Conservation (phyloP, 2,329 filamentous ascomycete species). For the Diaporthe sp. region DNA sequence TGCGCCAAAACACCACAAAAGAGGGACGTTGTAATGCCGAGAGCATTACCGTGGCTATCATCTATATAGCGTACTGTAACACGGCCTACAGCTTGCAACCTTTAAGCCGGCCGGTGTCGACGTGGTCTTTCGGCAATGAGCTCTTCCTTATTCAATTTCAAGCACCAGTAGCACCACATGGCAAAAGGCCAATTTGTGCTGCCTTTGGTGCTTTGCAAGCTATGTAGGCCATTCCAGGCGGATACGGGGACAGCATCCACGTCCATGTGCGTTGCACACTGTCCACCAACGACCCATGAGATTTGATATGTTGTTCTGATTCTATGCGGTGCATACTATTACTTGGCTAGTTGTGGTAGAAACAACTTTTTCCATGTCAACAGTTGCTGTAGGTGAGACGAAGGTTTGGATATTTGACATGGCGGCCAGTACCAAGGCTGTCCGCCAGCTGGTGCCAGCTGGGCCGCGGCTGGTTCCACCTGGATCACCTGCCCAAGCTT, state of each 20-base stretch:
- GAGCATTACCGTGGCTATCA: too few species aligned
- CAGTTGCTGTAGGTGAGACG: neutral
- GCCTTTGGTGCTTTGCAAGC: neutral
- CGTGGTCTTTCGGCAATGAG: neutral
- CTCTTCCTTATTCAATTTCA: neutral
- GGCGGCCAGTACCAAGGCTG: neutral
- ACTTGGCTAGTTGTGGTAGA: neutral
- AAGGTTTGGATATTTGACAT: too few species aligned
- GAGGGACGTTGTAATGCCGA: too few species aligned
- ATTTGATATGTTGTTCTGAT: neutral
- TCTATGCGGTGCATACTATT: neutral
- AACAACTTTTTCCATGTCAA: too few species aligned
- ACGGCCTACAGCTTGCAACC: too few species aligned
- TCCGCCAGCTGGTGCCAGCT: neutral
- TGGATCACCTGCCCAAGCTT: slow-evolving; percentile 1
- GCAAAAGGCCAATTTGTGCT: neutral
- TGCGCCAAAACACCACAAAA: too few species aligned
- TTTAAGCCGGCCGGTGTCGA: too few species aligned
- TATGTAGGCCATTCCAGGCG: neutral
- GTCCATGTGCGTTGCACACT: neutral
- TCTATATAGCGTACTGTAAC: too few species aligned
- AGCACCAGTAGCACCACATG: neutral
- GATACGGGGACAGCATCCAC: neutral
- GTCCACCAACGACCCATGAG: neutral
- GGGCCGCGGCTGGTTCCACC: neutral